Evolutionary conservation across 768 basidiomycete species (phyloP).

Genomic region (Termitomyces sp.): DNA sequence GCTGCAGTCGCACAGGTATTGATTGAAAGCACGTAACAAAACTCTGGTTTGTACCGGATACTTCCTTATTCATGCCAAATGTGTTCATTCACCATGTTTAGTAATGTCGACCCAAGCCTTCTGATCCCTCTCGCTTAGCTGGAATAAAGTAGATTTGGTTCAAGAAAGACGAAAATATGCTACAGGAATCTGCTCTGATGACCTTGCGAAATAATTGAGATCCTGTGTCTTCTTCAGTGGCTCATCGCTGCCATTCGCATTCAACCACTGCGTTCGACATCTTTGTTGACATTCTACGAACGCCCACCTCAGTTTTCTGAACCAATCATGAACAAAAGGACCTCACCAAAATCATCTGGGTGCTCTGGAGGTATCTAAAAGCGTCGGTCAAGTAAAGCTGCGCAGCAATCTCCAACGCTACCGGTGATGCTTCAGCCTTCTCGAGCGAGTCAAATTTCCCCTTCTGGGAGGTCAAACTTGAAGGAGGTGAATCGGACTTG

Average conservation of each 20-base stretch:
- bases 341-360: background rate
- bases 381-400: background rate
- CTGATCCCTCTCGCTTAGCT: no score
- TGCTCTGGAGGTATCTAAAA: background rate
- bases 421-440: background rate
- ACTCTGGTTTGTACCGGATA: no score
- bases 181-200: no score
- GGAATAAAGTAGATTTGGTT: no score
- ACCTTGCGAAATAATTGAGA: no score
- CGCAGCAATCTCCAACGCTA: background rate
- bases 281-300: background rate
- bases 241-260: background rate
- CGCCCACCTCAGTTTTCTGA: background rate
- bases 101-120: no score
- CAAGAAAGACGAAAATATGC: no score
- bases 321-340: background rate
- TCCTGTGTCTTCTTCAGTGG: no score
- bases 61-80: no score
- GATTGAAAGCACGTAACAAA: no score
- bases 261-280: background rate
- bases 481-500: background rate
- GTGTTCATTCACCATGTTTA: no score
- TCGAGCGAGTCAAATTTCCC: background rate
- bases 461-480: background rate
- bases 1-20: no score